phyloP scores from a whole-genome alignment of 2,329 filamentous ascomycete species.

The Colletotrichum gigasporum region DNA sequence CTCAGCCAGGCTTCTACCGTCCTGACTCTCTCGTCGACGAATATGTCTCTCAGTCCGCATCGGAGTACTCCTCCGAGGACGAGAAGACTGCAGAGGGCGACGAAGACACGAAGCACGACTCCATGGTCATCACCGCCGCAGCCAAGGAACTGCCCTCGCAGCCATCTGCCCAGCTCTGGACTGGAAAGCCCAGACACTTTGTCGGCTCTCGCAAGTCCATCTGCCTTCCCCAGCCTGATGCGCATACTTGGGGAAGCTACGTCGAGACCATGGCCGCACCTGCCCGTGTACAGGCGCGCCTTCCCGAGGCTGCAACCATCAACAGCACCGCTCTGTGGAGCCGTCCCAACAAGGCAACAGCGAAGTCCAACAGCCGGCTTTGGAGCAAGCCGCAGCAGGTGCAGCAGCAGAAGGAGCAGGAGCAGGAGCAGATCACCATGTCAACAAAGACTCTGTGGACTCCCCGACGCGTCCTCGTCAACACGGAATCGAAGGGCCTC shows the following conservation, averaged over 20 bases:
- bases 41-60: conserved; percentile 43
- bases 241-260: conserved; percentile 47
- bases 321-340: conserved; percentile 50
- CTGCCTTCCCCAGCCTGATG: conserved; percentile 49
- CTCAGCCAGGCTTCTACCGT: conserved; percentile 36
- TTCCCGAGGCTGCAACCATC: conserved; percentile 40
- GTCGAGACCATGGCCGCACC: conserved; percentile 37
- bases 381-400: conserved; percentile 25
- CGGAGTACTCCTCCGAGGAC: conserved; percentile 34
- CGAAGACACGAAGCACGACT: conserved; percentile 34
- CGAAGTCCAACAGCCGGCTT: not conserved
- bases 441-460: conserved; percentile 31
- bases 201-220: conserved; percentile 16
- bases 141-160: conserved; percentile 34
- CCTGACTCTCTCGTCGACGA: conserved; percentile 37
- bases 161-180: conserved; percentile 28
- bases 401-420: too few relatives aligned
- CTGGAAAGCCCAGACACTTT: conserved; percentile 10
- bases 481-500: conserved; percentile 31
- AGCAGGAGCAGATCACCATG: too few relatives aligned
- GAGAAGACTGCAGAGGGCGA: conserved; percentile 39
- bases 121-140: conserved; percentile 44
- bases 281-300: conserved; percentile 40
- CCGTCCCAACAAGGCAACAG: not conserved
- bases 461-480: not conserved